phyloP scores from a whole-genome alignment of 164 flowering plant genomes.

The Taxillus chinensis region DNA sequence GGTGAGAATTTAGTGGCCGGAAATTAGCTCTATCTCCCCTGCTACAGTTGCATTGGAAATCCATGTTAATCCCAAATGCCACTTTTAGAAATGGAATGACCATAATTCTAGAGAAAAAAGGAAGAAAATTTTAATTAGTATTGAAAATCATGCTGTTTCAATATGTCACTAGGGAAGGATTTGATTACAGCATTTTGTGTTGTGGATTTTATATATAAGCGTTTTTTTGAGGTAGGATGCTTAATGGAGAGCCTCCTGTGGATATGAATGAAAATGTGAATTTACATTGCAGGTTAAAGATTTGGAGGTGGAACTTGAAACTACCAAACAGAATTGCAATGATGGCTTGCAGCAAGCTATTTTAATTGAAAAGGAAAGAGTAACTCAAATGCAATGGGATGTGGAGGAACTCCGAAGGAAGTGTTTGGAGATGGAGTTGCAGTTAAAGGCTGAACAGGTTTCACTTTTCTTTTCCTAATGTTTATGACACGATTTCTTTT shows the following conservation, averaged over 20 bases:
- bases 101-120: no score
- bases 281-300: conserved; percentile 2
- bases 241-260: background rate
- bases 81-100: no score
- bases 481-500: background rate
- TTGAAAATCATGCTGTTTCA: no score
- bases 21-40: no score
- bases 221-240: no score
- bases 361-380: conserved; percentile 2
- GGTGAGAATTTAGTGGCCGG: no score
- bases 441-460: conserved; percentile 3
- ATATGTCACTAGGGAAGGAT: no score
- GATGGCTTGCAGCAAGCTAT: conserved; percentile 2
- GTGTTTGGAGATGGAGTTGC: conserved; percentile 1
- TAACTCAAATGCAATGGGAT: conserved; percentile 8
- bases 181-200: no score
- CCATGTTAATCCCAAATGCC: no score
- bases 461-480: background rate
- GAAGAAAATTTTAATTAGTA: no score
- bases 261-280: background rate
- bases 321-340: conserved; percentile 1
- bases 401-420: conserved; percentile 4
- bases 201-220: no score
- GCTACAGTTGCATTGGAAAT: no score
- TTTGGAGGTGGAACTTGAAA: conserved; percentile 6